Conservation (phyloP, 2,329 filamentous ascomycete species). For the Epicoccum sorghinum region DNA sequence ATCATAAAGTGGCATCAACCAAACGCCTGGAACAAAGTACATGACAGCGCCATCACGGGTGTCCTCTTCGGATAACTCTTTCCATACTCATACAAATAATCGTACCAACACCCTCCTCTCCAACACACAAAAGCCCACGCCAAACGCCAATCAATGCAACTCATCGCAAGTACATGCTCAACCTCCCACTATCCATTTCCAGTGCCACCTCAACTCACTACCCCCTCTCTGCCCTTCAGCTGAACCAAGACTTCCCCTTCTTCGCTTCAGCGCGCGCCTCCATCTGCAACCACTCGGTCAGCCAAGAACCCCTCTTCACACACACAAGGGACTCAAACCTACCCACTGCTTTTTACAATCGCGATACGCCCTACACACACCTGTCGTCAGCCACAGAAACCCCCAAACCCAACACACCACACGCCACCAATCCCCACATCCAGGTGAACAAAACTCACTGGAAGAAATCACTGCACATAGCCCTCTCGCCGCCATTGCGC, state of each 20-base stretch:
- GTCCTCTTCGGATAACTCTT: no score
- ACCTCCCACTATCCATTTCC: no score
- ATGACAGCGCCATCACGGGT: no score
- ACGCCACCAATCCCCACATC: no score
- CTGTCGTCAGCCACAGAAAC: neutral
- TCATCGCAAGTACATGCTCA: no score
- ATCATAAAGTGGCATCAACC: no score
- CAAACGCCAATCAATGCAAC: no score
- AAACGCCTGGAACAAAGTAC: no score
- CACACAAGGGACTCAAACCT: slow-evolving; percentile 41
- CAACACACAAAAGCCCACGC: no score
- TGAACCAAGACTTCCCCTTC: slow-evolving; percentile 30
- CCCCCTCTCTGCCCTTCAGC: slow-evolving; percentile 4
- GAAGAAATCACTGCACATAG: slow-evolving; percentile 95
- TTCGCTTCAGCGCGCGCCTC: slow-evolving; percentile 30
- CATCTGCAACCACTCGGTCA: slow-evolving; percentile 21
- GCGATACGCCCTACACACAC: slow-evolving; percentile 75
- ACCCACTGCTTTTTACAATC: slow-evolving; percentile 97
- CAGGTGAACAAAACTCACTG: slow-evolving; percentile 62
- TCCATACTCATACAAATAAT: no score
- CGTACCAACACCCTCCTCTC: no score
- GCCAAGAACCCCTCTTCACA: neutral
- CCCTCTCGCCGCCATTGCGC: slow-evolving; percentile 82
- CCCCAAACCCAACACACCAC: neutral
- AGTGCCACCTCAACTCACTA: no score